Percentiles rank a stretch among this genome's conserved stretches.
Evolutionary conservation across 2,329 filamentous ascomycete genomes (phyloP).

Genomic region (Claviceps quebecensis): DNA sequence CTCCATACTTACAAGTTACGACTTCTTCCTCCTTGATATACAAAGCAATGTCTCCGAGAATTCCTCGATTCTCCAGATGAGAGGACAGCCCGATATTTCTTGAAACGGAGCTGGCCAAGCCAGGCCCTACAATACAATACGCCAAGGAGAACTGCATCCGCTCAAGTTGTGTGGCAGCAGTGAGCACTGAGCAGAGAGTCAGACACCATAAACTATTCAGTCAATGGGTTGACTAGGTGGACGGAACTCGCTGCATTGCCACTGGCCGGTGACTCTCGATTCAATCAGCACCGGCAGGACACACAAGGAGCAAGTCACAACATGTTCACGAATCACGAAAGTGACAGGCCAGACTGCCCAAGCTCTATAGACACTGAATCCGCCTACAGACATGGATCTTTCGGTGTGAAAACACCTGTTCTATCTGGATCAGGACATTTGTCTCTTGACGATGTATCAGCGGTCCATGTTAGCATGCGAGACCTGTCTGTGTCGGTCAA

Average conservation of each 20-base stretch:
- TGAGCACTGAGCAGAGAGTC: no score
- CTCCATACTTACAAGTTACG: no score
- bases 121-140: neutral
- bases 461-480: conserved; percentile 39
- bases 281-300: neutral
- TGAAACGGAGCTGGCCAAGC: neutral
- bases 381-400: conserved; percentile 4
- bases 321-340: conserved; percentile 6
- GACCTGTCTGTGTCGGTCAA: conserved; percentile 42
- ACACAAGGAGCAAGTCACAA: neutral
- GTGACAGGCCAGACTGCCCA: conserved; percentile 19
- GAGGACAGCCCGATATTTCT: no score
- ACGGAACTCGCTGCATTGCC: neutral
- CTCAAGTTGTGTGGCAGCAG: no score
- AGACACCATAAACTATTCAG: neutral
- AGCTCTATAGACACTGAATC: conserved; percentile 19
- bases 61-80: no score
- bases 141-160: neutral
- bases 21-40: no score
- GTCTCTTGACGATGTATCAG: conserved; percentile 38
- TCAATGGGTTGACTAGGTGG: neutral
- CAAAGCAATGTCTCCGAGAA: no score
- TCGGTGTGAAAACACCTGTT: conserved; percentile 13
- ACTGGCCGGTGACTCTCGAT: neutral
- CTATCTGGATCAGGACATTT: conserved; percentile 22